Percentiles rank a stretch among this genome's conserved stretches.
Conservation (phyloP, 371 early-diverging fungal genomes). For the Rhizopus delemar region DNA sequence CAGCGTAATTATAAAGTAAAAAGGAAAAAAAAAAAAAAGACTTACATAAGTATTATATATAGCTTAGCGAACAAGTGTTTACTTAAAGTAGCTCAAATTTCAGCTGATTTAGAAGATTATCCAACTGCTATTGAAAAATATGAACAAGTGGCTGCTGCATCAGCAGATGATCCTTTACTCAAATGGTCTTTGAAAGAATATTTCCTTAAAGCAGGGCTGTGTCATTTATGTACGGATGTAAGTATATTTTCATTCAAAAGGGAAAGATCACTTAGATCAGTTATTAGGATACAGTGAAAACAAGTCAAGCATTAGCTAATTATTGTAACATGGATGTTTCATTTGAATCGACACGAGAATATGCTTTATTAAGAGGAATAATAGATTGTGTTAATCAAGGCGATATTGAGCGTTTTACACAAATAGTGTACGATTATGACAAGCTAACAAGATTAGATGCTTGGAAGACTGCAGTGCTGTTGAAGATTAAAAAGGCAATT, state of each 20-base stretch:
- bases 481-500: slow-evolving; percentile 75
- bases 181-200: slow-evolving; percentile 96
- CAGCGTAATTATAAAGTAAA: slow-evolving; percentile 65
- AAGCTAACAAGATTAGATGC: slow-evolving; percentile 86
- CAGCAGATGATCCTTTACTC: slow-evolving; percentile 85
- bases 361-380: slow-evolving; percentile 72
- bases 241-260: slow-evolving; percentile 5
- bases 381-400: slow-evolving; percentile 74
- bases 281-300: slow-evolving; percentile 38
- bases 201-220: slow-evolving; percentile 92
- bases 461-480: slow-evolving; percentile 93
- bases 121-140: slow-evolving; percentile 87
- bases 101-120: slow-evolving; percentile 85
- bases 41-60: not conserved
- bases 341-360: slow-evolving; percentile 86
- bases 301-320: slow-evolving; percentile 41
- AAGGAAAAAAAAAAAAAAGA: not conserved
- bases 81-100: slow-evolving; percentile 89
- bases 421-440: slow-evolving; percentile 82
- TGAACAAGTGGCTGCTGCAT: slow-evolving; percentile 80
- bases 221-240: slow-evolving; percentile 78
- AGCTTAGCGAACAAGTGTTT: slow-evolving; percentile 87
- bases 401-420: slow-evolving; percentile 84
- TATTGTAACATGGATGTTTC: slow-evolving; percentile 74
- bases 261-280: not conserved